Percentiles rank a stretch among this genome's conserved stretches.
phyloP scores from a whole-genome alignment of 306 rosid species.

The barrel medic (Medicago truncatula) region MtrunA17r5.0-ANR NC_053042.1:48856001-48856500 shows the following conservation, averaged over 20 bases:
- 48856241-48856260: slow-evolving; percentile 12
- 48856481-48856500: background rate
- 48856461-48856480: background rate
- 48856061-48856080: slow-evolving; percentile 8
- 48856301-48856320: slow-evolving; percentile 9
- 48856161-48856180: slow-evolving; percentile 88
- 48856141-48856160: slow-evolving; percentile 69
- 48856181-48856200: slow-evolving; percentile 86
- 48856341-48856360: background rate
- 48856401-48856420: background rate
- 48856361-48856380: background rate
- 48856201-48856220: slow-evolving; percentile 83
- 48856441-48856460: background rate
- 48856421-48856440: background rate
- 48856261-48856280: slow-evolving; percentile 17
- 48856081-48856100: slow-evolving; percentile 29
- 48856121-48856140: slow-evolving; percentile 30
- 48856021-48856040: too few species aligned
- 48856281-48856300: slow-evolving; percentile 7
- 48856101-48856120: slow-evolving; percentile 17
- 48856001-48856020: too few species aligned
- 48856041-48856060: background rate
- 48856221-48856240: slow-evolving; percentile 63
- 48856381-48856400: background rate
- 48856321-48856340: background rate